A percentile compares a stretch with the other conserved stretches of the same genome.
phyloP scores from a whole-genome alignment of 768 basidiomycete genomes.

The Suillus brevipes region DNA sequence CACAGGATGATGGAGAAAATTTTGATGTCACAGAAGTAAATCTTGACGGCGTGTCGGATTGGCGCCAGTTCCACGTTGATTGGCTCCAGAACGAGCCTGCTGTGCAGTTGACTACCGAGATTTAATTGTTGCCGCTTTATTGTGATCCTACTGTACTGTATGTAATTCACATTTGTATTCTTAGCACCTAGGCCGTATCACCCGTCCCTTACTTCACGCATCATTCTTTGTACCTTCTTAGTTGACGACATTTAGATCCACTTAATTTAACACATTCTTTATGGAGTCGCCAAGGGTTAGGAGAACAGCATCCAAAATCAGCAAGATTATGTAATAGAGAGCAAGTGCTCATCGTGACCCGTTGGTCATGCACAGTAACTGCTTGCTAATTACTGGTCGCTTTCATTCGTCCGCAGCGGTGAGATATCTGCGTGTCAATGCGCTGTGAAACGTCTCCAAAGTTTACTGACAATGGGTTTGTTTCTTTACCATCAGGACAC shows the following conservation, averaged over 20 bases:
- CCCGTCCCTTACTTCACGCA: neutral
- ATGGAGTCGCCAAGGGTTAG: neutral
- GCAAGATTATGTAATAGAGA: constrained; percentile 2
- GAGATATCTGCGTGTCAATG: neutral
- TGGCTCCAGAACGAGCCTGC: constrained; percentile 27
- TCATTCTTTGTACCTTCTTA: neutral
- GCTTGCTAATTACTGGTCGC: neutral
- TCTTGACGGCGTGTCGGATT: constrained; percentile 35
- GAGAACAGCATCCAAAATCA: neutral
- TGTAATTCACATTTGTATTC: neutral
- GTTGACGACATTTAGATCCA: neutral
- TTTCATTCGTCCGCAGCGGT: constrained; percentile 6
- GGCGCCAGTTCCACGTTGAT: constrained; percentile 58
- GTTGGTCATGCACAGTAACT: neutral
- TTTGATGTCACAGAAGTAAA: constrained; percentile 29
- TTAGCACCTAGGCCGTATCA: neutral
- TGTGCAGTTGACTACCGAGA: constrained; percentile 6
- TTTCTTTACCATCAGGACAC: constrained; percentile 7
- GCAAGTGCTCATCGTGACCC: neutral
- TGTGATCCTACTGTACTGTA: neutral
- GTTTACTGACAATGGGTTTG: neutral
- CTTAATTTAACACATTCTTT: neutral
- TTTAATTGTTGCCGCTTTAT: neutral
- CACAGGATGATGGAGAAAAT: constrained; percentile 32
- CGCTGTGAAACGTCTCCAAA: neutral